These are phyloP conservation scores for Fusarium chlamydosporum DNA, from an alignment of 2,329 filamentous ascomycete genomes.

Conservation along the genomic window DNA sequence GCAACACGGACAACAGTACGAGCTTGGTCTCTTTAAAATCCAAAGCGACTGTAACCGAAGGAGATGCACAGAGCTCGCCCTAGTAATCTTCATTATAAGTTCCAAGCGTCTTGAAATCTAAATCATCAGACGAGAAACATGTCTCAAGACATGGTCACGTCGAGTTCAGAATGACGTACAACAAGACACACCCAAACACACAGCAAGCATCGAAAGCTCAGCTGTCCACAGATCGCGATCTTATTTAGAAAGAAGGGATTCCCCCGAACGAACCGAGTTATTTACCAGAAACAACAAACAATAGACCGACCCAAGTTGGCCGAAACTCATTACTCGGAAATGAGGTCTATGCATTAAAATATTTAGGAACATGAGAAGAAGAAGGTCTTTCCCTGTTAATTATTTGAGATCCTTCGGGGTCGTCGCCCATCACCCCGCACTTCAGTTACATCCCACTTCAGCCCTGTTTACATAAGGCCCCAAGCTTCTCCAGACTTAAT, in stretches of 20 bases:
- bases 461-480: slow-evolving; percentile 29
- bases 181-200: slow-evolving; percentile 29
- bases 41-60: neutral
- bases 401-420: neutral
- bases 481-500: slow-evolving; percentile 27
- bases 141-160: slow-evolving; percentile 35
- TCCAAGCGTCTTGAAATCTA: slow-evolving; percentile 3
- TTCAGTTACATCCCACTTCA: slow-evolving; percentile 13
- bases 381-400: neutral
- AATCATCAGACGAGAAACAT: slow-evolving; percentile 34
- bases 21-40: neutral
- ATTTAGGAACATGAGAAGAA: slow-evolving; percentile 1
- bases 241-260: slow-evolving; percentile 14
- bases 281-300: neutral
- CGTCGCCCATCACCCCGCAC: neutral
- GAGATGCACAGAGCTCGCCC: neutral
- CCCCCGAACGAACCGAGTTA: neutral
- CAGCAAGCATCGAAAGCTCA: slow-evolving; percentile 22
- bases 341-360: slow-evolving; percentile 19
- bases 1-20: slow-evolving; percentile 1
- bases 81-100: slow-evolving; percentile 3
- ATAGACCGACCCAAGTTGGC: neutral
- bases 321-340: slow-evolving; percentile 13
- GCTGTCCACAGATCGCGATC: slow-evolving; percentile 39
- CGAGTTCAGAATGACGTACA: slow-evolving; percentile 32